phyloP scores from a whole-genome alignment of 192 early-diverging fungal species.

The Coemansia sp. region DNA sequence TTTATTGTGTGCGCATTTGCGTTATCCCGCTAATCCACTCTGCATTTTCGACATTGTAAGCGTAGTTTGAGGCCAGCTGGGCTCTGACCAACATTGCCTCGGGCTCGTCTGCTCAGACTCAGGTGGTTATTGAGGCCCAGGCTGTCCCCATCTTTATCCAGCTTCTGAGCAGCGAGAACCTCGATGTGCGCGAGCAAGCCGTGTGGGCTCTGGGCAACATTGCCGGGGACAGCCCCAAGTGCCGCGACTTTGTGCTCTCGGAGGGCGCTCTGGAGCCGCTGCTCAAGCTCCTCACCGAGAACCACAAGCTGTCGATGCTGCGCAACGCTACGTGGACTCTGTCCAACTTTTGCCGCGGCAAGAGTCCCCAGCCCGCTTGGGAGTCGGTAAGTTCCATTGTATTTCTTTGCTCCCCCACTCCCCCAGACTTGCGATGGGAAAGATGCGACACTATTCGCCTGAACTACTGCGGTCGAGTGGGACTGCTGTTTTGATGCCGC shows the following conservation, averaged over 20 bases:
- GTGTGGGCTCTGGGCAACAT: conserved; percentile 99
- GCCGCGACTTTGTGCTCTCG: conserved; percentile 85
- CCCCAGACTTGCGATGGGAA: neutral
- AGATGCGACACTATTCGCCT: conserved; percentile 4
- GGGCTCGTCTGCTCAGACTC: conserved; percentile 89
- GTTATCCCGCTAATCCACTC: conserved; percentile 1
- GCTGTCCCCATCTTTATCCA: conserved; percentile 91
- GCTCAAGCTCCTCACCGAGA: conserved; percentile 78
- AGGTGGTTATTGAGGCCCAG: conserved; percentile 88
- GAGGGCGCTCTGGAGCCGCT: conserved; percentile 85
- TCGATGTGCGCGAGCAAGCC: conserved; percentile 95
- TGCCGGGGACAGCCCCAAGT: conserved; percentile 91
- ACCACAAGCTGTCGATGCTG: conserved; percentile 95
- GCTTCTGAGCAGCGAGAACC: conserved; percentile 75
- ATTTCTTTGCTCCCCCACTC: neutral
- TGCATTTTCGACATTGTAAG: conserved; percentile 26
- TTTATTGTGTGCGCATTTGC: neutral
- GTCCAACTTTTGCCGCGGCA: conserved; percentile 98
- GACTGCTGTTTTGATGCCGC: conserved; percentile 5
- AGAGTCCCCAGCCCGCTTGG: conserved; percentile 95
- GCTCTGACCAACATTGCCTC: conserved; percentile 99
- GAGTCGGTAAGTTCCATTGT: conserved; percentile 54
- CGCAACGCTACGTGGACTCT: conserved; percentile 99
- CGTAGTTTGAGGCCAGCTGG: conserved; percentile 98
- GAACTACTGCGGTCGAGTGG: conserved; percentile 1